A percentile compares a stretch with the other conserved stretches of the same genome.
These are phyloP conservation scores for Diutina siamensis DNA, from an alignment of 1,139 yeast species.

Conservation along the genomic window DNA sequence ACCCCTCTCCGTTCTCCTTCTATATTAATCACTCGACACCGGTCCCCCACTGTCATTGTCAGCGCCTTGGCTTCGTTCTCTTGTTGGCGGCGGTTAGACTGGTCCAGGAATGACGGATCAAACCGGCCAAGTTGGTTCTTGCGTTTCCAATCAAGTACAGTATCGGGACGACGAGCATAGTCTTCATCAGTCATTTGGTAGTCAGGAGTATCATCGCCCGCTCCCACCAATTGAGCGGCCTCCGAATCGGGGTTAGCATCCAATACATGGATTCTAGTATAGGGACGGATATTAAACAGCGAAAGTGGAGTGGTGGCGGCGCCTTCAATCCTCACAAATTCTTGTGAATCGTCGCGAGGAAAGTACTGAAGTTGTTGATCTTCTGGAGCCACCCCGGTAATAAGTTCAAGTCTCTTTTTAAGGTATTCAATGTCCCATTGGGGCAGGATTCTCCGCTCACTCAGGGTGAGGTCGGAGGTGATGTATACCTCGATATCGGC, in stretches of 20 bases:
- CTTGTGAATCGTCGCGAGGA: constrained; percentile 29
- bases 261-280: constrained; percentile 39
- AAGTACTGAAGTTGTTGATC: constrained; percentile 45
- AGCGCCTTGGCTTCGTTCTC: constrained; percentile 17
- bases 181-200: constrained; percentile 56
- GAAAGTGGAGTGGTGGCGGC: constrained; percentile 13
- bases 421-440: constrained; percentile 51
- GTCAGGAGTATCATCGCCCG: constrained; percentile 21
- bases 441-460: constrained; percentile 59
- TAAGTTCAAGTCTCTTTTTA: constrained; percentile 47
- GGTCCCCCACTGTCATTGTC: constrained; percentile 19
- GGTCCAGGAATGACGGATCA: constrained; percentile 37
- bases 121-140: constrained; percentile 60
- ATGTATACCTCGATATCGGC: constrained; percentile 42
- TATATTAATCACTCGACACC: constrained; percentile 32
- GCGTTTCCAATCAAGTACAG: constrained; percentile 72
- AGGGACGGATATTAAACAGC: constrained; percentile 20
- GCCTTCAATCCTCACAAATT: constrained; percentile 13
- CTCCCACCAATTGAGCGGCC: constrained; percentile 24
- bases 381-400: constrained; percentile 68
- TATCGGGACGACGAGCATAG: constrained; percentile 46
- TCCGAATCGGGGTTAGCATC: constrained; percentile 44
- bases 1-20: constrained; percentile 56
- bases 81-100: constrained; percentile 12
- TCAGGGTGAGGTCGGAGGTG: constrained; percentile 55